Percentiles rank a stretch among this genome's conserved stretches.
These are phyloP conservation scores for Vitis labrusca DNA, from an alignment of 164 flowering plant species.

Conservation along the genomic window DNA sequence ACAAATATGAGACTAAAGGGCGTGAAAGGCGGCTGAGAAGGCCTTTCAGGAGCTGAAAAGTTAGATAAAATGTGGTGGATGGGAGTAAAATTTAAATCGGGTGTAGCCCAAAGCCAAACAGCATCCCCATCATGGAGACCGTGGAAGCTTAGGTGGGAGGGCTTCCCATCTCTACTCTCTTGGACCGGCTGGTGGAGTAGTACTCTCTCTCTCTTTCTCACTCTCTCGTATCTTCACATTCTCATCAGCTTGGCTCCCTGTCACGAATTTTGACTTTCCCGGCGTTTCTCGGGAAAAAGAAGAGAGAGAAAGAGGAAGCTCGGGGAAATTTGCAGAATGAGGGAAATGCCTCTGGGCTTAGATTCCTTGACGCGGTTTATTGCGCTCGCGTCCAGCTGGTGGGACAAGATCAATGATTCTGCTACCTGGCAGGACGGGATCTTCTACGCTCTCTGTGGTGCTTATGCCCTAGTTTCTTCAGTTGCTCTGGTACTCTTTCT, in stretches of 20 bases:
- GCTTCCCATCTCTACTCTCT: slow-evolving; percentile 3
- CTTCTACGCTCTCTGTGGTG: slow-evolving; percentile 75
- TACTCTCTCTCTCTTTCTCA: slow-evolving; percentile 8
- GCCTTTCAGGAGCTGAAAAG: no score
- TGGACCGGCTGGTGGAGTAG: slow-evolving; percentile 23
- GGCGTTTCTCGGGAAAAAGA: background rate
- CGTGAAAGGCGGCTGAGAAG: no score
- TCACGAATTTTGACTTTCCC: slow-evolving; percentile 15
- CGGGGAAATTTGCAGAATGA: slow-evolving; percentile 17
- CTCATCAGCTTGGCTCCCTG: background rate
- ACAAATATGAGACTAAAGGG: no score
- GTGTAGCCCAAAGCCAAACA: no score
- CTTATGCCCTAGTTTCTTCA: slow-evolving; percentile 79
- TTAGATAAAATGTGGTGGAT: no score
- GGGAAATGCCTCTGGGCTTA: slow-evolving; percentile 30
- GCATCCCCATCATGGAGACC: background rate
- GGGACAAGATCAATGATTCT: slow-evolving; percentile 86
- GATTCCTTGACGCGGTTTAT: slow-evolving; percentile 15
- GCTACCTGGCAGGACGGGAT: slow-evolving; percentile 85
- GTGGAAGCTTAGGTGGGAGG: slow-evolving; percentile 34
- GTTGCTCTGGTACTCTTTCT: slow-evolving; percentile 67
- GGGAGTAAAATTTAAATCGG: no score
- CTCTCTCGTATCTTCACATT: background rate
- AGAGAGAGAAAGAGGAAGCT: slow-evolving; percentile 5
- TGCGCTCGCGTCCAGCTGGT: slow-evolving; percentile 47